phyloP scores from a whole-genome alignment of 2,329 filamentous ascomycete genomes.

The Exserohilum rostratum region DNA sequence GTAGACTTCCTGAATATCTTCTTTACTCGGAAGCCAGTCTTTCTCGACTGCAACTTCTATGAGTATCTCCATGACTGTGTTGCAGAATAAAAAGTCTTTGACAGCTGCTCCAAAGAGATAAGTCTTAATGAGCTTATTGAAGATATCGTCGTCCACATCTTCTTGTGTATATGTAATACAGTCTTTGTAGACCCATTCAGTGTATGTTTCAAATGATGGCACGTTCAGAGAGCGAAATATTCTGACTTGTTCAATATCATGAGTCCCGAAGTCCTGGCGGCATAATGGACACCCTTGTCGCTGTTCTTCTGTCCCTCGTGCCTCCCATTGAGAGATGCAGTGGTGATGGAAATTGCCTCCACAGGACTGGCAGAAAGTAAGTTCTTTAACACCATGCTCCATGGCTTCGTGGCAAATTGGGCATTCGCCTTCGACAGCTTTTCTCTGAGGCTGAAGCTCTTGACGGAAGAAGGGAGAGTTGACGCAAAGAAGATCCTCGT shows the following conservation, averaged over 20 bases:
- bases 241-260: neutral
- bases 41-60: no score
- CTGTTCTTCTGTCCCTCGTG: no score
- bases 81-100: neutral
- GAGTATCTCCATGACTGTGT: neutral
- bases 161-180: no score
- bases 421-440: neutral
- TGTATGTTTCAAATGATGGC: no score
- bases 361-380: neutral
- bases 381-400: neutral
- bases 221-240: no score
- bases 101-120: no score
- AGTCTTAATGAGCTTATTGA: no score
- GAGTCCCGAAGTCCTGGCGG: neutral
- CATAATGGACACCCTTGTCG: neutral
- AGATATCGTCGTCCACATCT: no score
- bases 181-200: no score
- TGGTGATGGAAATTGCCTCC: neutral
- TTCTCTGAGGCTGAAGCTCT: neutral
- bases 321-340: neutral
- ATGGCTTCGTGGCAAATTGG: neutral
- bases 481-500: neutral
- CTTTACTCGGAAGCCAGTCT: no score
- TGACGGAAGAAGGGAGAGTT: neutral
- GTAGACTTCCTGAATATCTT: neutral